A percentile compares a stretch with the other conserved stretches of the same genome.
These are phyloP conservation scores for Trichoderma gracile DNA, from an alignment of 2,329 filamentous ascomycete species.

Conservation along the genomic window DNA sequence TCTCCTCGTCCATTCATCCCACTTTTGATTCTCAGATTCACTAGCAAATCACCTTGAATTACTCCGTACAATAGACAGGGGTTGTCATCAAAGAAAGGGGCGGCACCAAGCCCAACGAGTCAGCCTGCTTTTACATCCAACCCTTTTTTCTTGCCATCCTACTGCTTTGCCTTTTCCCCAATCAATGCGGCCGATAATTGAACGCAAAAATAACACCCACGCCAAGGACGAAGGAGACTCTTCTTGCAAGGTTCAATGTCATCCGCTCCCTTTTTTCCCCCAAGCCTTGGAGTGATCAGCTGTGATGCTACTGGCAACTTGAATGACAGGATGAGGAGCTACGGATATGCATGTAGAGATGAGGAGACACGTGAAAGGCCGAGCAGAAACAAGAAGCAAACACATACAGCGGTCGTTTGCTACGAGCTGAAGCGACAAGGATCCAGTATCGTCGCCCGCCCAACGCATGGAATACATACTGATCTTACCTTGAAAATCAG, in stretches of 20 bases:
- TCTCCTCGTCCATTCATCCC: not conserved
- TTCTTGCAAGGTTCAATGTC: constrained; percentile 3
- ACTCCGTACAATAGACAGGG: not conserved
- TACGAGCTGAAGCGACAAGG: constrained; percentile 6
- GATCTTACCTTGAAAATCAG: not conserved
- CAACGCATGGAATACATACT: too few relatives aligned
- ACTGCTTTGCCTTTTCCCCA: not conserved
- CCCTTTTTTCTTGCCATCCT: not conserved
- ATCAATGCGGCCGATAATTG: not conserved
- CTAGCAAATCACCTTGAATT: constrained; percentile 2
- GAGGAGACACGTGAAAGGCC: too few relatives aligned
- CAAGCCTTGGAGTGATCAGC: not conserved
- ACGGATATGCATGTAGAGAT: too few relatives aligned
- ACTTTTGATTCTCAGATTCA: not conserved
- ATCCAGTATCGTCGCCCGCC: not conserved
- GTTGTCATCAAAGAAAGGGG: constrained; percentile 5
- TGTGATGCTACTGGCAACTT: too few relatives aligned
- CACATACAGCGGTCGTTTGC: too few relatives aligned
- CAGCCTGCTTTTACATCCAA: constrained; percentile 18
- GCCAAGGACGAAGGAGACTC: not conserved
- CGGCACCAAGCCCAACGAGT: not conserved
- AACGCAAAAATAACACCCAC: not conserved
- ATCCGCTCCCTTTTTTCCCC: not conserved
- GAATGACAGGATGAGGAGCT: not conserved
- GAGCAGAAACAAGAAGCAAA: too few relatives aligned